Percentiles rank a stretch among this genome's conserved stretches.
Evolutionary conservation across 345 rosid species (phyloP).

Genomic region (Brassica cretica): DNA sequence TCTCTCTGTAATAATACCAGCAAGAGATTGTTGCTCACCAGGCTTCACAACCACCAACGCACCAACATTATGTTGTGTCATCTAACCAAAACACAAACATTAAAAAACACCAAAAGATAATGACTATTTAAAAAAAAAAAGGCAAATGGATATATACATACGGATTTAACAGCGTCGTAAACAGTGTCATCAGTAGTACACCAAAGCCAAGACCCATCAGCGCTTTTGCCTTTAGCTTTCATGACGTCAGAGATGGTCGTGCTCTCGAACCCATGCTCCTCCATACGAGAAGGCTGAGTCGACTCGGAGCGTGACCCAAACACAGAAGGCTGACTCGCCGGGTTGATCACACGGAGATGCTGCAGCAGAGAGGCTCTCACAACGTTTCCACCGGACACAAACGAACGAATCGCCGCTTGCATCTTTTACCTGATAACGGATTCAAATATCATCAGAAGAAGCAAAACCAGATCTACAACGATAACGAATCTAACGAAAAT

Average conservation of each 20-base stretch:
- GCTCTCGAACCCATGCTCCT: slow-evolving; percentile 94
- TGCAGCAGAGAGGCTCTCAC: slow-evolving; percentile 56
- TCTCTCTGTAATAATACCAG: slow-evolving; percentile 97
- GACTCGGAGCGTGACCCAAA: slow-evolving; percentile 65
- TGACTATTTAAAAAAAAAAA: neutral
- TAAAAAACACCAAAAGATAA: neutral
- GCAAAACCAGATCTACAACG: neutral
- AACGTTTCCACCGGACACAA: slow-evolving; percentile 54
- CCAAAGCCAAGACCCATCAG: slow-evolving; percentile 99
- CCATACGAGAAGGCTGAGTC: slow-evolving; percentile 62
- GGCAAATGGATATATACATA: slow-evolving; percentile 30
- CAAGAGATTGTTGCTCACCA: slow-evolving; percentile 82
- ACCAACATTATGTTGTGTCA: slow-evolving; percentile 98
- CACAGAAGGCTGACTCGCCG: slow-evolving; percentile 49
- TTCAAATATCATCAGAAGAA: slow-evolving; percentile 4
- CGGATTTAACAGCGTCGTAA: slow-evolving; percentile 95
- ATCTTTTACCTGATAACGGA: slow-evolving; percentile 44
- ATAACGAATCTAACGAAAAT: slow-evolving; percentile 9
- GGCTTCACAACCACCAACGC: slow-evolving; percentile 95
- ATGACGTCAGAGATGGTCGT: slow-evolving; percentile 76
- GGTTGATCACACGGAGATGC: slow-evolving; percentile 62
- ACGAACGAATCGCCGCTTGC: slow-evolving; percentile 57
- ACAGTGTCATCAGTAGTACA: slow-evolving; percentile 89
- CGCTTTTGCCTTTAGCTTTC: slow-evolving; percentile 78
- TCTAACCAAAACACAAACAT: slow-evolving; percentile 44